phyloP scores from a whole-genome alignment of 129 eudicot genomes.

The Oenanthe sinensis region DNA sequence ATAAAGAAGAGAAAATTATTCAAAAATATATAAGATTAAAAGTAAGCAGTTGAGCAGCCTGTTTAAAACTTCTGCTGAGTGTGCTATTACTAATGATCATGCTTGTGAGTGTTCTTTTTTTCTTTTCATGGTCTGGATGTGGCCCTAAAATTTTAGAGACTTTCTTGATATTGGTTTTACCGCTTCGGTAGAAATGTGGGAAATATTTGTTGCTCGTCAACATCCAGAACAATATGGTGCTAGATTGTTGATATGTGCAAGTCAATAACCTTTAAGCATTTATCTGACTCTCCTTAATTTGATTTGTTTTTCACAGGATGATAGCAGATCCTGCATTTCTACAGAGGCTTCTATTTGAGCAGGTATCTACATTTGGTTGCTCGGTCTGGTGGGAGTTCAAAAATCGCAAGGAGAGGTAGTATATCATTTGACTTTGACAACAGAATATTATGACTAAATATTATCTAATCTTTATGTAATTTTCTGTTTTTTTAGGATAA shows the following conservation, averaged over 20 bases:
- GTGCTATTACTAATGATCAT: not conserved
- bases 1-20: not conserved
- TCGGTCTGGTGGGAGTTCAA: conserved; percentile 82
- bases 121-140: not conserved
- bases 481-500: conserved; percentile 15
- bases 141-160: not conserved
- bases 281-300: conserved; percentile 6
- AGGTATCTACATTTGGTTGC: conserved; percentile 80
- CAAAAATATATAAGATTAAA: not conserved
- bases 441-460: not conserved
- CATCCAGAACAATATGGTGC: not conserved
- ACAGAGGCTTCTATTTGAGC: conserved; percentile 72
- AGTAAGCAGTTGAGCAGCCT: not conserved
- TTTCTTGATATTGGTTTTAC: not conserved
- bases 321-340: conserved; percentile 95
- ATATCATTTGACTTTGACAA: not conserved
- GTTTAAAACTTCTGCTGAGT: not conserved
- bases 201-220: not conserved
- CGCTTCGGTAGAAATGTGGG: not conserved
- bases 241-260: not conserved
- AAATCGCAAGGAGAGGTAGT: conserved; percentile 80
- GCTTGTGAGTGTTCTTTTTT: not conserved
- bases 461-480: not conserved
- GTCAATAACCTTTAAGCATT: not conserved
- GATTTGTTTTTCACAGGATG: conserved; percentile 51